These are phyloP conservation scores for Saturnispora gosingensis DNA, from an alignment of 805 yeast genomes.

Conservation along the genomic window DNA sequence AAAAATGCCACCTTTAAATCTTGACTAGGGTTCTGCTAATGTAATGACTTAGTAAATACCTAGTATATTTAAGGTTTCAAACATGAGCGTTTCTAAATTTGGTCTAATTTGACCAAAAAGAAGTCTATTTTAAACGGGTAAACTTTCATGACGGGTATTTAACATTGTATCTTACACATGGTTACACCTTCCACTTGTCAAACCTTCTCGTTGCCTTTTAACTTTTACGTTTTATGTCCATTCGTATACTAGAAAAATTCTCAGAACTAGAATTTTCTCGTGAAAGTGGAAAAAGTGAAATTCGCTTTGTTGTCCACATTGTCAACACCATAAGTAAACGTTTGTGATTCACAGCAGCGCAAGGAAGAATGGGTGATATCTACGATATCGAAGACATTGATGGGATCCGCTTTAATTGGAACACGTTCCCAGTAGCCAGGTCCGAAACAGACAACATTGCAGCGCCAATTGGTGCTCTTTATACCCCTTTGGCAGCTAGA, in stretches of 20 bases:
- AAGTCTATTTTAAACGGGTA: too few species aligned
- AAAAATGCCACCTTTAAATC: too few species aligned
- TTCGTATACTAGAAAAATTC: neutral
- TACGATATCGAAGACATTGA: conserved; percentile 53
- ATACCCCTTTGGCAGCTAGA: conserved; percentile 83
- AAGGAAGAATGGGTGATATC: conserved; percentile 33
- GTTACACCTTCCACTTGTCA: neutral
- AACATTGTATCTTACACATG: too few species aligned
- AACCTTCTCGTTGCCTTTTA: neutral
- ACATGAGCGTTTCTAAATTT: neutral
- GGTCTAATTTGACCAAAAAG: neutral
- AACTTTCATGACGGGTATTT: too few species aligned
- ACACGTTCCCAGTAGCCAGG: conserved; percentile 80
- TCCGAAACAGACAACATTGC: conserved; percentile 86
- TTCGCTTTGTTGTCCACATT: neutral
- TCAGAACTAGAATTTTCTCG: neutral
- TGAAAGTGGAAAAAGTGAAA: neutral
- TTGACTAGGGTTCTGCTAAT: neutral
- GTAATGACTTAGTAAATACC: neutral
- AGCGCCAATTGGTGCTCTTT: conserved; percentile 88
- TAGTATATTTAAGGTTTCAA: neutral
- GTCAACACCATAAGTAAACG: neutral
- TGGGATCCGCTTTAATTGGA: conserved; percentile 72
- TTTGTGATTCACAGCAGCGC: neutral
- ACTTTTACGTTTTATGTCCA: neutral